Base-by-base conservation (phyloP, 805 yeast species). In the Brettanomyces nanus region DNA sequence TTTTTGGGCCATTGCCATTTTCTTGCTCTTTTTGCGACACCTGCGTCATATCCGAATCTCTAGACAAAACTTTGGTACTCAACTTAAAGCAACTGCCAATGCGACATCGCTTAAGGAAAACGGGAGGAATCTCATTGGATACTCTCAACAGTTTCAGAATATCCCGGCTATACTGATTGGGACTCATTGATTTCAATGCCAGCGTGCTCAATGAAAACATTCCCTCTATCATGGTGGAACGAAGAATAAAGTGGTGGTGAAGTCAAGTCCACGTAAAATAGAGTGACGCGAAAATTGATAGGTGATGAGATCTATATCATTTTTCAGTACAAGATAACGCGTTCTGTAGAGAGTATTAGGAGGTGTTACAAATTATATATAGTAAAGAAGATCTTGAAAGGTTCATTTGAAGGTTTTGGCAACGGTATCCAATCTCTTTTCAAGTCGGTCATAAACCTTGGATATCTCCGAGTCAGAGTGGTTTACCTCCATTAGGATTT, bases 381-480 rank as follows among this genome's bases (percentile, higher is more conserved):
- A 23, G 26, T 23, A 23, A 23, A 23, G 26, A 9, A 23, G 26
- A 11, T 23, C 7, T 23, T 23, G 11, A 23, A 9, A 23, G 11
- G 26, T 11, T 15, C 22, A 31, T 11, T 31, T 11, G 26, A 31
- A 31, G 5, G 21, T 21, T 11, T 23, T 33, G 5, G n/a, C 36
- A 33, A 33, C 29, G 7, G 13, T 15, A 14, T 43, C 47, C 10
- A 53, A 27, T 21, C 41, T 43, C 10, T 36, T 40, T 25, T 56
- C 61, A 6, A 56, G 33, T 6, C 38, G 35, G 15, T 42, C 46
- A 30, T 52, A 36, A 2, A 51, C 28, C 20, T 45, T 38, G 9
- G 33, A 41, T 29, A 54, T 36, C 23, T 50, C 54, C 28, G 32
- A 38, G 32, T 56, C 59, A 4, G 47, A 38, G 21, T 42, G 43